A percentile compares a stretch with the other conserved stretches of the same genome.
phyloP scores from a whole-genome alignment of 169 alveolate genomes.

The Babesia gibsoni region DNA sequence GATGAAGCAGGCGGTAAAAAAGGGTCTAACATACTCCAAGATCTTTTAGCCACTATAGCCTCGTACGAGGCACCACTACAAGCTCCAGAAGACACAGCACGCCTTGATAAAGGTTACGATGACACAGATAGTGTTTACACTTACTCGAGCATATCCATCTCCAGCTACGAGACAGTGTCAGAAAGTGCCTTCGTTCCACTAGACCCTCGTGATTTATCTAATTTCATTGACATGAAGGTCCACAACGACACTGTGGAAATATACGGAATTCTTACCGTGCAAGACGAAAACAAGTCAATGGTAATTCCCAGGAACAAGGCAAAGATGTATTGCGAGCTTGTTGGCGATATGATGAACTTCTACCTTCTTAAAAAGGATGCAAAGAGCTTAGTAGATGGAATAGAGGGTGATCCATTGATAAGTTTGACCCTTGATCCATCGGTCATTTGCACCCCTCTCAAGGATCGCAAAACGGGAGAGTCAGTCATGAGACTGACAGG shows the following conservation, averaged over 20 bases:
- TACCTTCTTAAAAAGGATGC: neutral
- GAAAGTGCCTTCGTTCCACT: conserved; percentile 19
- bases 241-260: conserved; percentile 22
- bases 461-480: neutral
- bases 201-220: neutral
- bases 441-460: conserved; percentile 4
- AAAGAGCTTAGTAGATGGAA: neutral
- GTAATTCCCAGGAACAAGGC: neutral
- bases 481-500: neutral
- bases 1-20: neutral
- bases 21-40: neutral
- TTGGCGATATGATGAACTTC: conserved; percentile 15
- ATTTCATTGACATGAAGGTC: neutral
- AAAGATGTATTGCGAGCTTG: conserved; percentile 32
- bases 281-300: conserved; percentile 28
- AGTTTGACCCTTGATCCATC: conserved; percentile 21
- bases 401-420: conserved; percentile 8
- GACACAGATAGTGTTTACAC: conserved; percentile 34
- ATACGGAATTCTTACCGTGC: conserved; percentile 51
- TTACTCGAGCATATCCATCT: conserved; percentile 52
- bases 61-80: neutral
- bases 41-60: neutral
- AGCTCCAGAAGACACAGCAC: neutral
- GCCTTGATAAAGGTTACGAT: neutral
- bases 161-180: conserved; percentile 39